Base-by-base conservation (phyloP, 495 filamentous ascomycete species). In the Hypoxylon cercidicola region DNA sequence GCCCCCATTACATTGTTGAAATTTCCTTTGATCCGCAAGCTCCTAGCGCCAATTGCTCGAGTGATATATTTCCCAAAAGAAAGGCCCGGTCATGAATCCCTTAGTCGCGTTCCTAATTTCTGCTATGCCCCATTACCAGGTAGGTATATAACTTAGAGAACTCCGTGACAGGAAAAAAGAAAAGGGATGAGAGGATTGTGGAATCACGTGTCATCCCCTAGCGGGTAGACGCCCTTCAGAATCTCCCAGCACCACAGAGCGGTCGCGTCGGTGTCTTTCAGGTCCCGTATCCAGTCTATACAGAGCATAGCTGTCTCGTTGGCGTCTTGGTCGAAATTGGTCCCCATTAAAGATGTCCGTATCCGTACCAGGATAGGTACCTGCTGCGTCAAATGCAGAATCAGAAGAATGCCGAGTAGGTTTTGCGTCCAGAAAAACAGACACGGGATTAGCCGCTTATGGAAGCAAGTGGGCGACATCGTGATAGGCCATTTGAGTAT, bases 341-440 rank as follows among this genome's bases (percentile, higher is more conserved):
- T 72, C 35, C 78, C 81, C 61, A 77, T 81, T 52, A 78, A 57
- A 12, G 75, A 74, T 10, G 59, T 60, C 15, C 81, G 62, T 62
- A 87, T 83, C 39, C 76, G 64, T 11, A 69, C 20, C 19, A 88
- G 67, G 34, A 81, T 77, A 8, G 79, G 77, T 53, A 82, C 79
- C 41, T 81, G 78, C 13, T 69, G 74, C 35, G 77, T 82, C 66
- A 86, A 73, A 39, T 84, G 81, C 43, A 87, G 60, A 28, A 87
- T 76, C 16, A 88, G 60, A 23, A 88, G 76, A 13, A 87, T 81
- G 2, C 80, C 80, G 20, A 88, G 75, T 47, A 87, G 77, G 49
- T 82, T 86, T 54, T 86, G 82, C 25, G 81, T 83, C 79, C 85
- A 88, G 60, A 84, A 82, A 58, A 87, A 87, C 11, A 82, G 62